These are phyloP conservation scores for Akanthomyces muscarius DNA, from an alignment of 2,329 filamentous ascomycete genomes.

Conservation along the genomic window DNA sequence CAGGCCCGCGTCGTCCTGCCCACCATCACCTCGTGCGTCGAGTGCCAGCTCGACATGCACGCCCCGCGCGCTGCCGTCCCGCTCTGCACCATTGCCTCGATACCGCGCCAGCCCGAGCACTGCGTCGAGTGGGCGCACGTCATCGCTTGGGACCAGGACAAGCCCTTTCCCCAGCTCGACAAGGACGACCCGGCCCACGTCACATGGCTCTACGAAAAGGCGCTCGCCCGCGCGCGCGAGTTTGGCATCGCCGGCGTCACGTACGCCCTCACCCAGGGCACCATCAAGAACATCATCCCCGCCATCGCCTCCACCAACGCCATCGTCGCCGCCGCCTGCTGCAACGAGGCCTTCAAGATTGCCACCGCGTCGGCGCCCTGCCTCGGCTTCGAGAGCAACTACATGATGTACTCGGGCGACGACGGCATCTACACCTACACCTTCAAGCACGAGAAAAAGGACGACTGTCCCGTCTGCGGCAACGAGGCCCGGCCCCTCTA, in stretches of 20 bases:
- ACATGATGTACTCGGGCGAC: constrained; percentile 99
- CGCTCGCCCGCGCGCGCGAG: constrained; percentile 73
- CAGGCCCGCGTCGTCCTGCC: constrained; percentile 91
- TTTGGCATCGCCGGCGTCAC: constrained; percentile 92
- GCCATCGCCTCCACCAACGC: constrained; percentile 98
- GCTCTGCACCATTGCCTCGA: constrained; percentile 92
- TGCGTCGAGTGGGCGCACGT: constrained; percentile 99
- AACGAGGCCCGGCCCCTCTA: constrained; percentile 71
- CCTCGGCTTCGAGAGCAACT: constrained; percentile 76
- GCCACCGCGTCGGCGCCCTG: constrained; percentile 77
- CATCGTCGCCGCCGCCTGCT: constrained; percentile 91
- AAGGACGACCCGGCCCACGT: constrained; percentile 97
- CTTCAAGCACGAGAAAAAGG: constrained; percentile 89
- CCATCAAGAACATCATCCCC: constrained; percentile 98
- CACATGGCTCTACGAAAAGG: constrained; percentile 90
- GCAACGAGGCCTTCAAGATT: constrained; percentile 96
- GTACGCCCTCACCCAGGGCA: constrained; percentile 92
- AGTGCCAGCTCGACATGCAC: constrained; percentile 98
- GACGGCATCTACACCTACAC: constrained; percentile 97
- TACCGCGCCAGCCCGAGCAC: constrained; percentile 94
- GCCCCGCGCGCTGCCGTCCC: constrained; percentile 95
- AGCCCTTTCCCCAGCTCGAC: constrained; percentile 80
- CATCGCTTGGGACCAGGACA: constrained; percentile 90
- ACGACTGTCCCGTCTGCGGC: constrained; percentile 92
- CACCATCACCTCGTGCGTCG: constrained; percentile 90